Base-by-base conservation (phyloP, 768 basidiomycete species). In the Mycena sanguinolenta region DNA sequence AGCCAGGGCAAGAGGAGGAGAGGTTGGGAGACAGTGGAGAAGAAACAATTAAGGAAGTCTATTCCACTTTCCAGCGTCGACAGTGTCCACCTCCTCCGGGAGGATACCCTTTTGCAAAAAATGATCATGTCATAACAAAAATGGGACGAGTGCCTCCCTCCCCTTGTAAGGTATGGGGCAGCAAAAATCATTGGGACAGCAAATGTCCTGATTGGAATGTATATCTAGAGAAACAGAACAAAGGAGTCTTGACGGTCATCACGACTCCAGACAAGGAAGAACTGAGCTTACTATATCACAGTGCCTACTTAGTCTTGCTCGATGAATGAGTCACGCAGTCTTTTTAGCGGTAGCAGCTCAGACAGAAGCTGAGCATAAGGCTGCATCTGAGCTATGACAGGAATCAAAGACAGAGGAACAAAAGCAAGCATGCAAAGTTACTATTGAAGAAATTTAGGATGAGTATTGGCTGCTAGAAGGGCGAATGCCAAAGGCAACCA, bases 131-230 rank as follows among this genome's bases (percentile, higher is more conserved):
- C 19, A 30, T 16, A 5, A 64, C 63, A 0, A 64, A 64, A 44
- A 25, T 64, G 52, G 52, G 36, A 3, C 6, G 28, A 5, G 7
- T 13, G 6, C 63, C 63, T 28, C 63, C 63, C 1, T 38, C 36
- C 1, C 63, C 63, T 1, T 64, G 63, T 21, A 38, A 42, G 30
- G 16, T 39, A 1, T 64, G 63, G 14, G 63, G 63, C 1, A 64
- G 63, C 34, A 17, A 10, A 2, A 55, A 55, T 2, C 63, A 64
- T 17, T 64, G 63, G 63, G 39, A 64, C 30, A 1, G 53, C 9
- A 53, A 64, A 28, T 64, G 63, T 55, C 53, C 63, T 2, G 39
- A 64, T n/a, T 64, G 39, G 34, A 23, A 2, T 1, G 38, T 44
- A 16, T 64, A 64, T 19, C 7, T 30, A 0, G 38, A 54, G 21